A percentile compares a stretch with the other conserved stretches of the same genome.
phyloP scores from a whole-genome alignment of 2,329 filamentous ascomycete genomes.

The Trichophaea hybrida region DNA sequence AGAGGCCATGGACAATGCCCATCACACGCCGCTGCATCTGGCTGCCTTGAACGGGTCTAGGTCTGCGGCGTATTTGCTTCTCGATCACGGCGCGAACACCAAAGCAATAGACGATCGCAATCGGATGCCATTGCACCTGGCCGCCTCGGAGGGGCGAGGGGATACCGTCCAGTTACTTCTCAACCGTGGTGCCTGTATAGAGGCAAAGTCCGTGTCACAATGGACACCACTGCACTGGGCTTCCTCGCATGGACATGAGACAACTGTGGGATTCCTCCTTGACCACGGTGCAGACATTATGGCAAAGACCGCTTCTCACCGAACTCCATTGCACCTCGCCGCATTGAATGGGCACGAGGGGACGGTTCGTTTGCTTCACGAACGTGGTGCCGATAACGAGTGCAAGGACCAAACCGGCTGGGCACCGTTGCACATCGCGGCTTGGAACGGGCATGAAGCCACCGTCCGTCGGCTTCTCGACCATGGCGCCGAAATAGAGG shows the following conservation, averaged over 20 bases:
- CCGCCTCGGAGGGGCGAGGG: neutral
- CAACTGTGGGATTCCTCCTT: neutral
- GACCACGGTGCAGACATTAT: neutral
- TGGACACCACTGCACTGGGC: neutral
- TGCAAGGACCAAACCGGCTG: neutral
- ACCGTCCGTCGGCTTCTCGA: too few species aligned
- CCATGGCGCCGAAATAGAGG: too few species aligned
- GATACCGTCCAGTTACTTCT: neutral
- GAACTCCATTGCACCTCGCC: neutral
- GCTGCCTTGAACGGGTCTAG: too few species aligned
- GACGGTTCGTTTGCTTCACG: neutral
- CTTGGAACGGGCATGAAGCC: too few species aligned
- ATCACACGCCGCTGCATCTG: too few species aligned
- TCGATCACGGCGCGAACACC: neutral
- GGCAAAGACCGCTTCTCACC: neutral
- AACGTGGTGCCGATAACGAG: too few species aligned
- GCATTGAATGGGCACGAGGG: too few species aligned
- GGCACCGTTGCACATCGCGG: neutral
- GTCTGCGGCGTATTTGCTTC: neutral
- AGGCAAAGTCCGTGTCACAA: neutral
- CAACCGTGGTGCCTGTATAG: neutral
- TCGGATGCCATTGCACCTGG: neutral
- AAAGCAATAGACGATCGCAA: neutral
- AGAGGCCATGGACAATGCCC: too few species aligned
- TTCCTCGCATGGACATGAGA: neutral